Conservation (phyloP, 495 filamentous ascomycete genomes). For the Tetracladium setigerum region DNA sequence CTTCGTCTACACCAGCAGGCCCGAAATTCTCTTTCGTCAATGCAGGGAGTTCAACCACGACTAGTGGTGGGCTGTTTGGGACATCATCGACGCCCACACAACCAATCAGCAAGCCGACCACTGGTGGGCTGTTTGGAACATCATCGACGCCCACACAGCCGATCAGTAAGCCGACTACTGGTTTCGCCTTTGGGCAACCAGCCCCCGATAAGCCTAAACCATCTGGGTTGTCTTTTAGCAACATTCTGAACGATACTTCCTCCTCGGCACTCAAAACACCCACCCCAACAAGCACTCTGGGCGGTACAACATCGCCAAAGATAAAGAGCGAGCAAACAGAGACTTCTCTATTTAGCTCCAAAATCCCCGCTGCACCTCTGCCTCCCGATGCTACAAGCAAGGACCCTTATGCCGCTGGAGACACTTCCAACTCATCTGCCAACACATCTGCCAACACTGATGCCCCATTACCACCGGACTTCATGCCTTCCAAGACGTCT, state of each 20-base stretch:
- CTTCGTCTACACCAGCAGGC: constrained; percentile 43
- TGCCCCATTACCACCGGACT: constrained; percentile 57
- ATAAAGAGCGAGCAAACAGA: constrained; percentile 28
- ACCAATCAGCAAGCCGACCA: background rate
- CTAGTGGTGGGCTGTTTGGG: constrained; percentile 20
- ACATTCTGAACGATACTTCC: background rate
- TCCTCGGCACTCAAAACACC: constrained; percentile 9
- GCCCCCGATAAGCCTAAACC: background rate
- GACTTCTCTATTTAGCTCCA: background rate
- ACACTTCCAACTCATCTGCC: constrained; percentile 52
- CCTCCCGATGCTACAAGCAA: constrained; percentile 75
- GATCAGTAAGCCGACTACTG: constrained; percentile 20
- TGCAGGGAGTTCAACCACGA: constrained; percentile 10
- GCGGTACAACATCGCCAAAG: constrained; percentile 18
- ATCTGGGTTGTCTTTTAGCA: background rate
- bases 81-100: constrained; percentile 20
- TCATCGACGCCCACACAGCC: constrained; percentile 26
- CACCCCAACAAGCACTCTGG: constrained; percentile 5
- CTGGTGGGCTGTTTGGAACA: constrained; percentile 30
- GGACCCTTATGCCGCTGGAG: constrained; percentile 52
- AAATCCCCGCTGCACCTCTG: constrained; percentile 48
- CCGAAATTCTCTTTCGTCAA: constrained; percentile 34
- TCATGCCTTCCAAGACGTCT: constrained; percentile 21
- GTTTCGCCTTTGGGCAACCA: constrained; percentile 15
- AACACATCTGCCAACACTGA: constrained; percentile 33